Evolutionary conservation across 1,139 yeast species (phyloP), one percentile per base, ranked within the genome.

Genomic region (Candida glucosophila): DNA sequence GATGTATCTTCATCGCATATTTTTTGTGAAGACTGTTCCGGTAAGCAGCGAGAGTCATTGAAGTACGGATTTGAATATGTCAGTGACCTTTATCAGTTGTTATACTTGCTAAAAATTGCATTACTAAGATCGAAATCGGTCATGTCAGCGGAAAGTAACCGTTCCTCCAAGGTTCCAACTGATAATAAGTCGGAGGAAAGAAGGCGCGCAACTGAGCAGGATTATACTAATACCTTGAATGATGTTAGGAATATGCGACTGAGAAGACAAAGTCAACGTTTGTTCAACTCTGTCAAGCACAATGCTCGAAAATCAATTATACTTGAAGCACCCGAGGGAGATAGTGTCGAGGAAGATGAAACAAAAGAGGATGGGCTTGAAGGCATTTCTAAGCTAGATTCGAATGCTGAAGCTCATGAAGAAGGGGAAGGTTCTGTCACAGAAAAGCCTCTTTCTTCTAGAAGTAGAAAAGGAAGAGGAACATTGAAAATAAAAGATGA

Each of bases 191-290:
- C 14, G n/a, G 22, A 24, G 14, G 15, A 17, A 17, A 23, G 19
- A 12, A 17, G 22, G 14, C 15, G 20, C 3, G 20, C 17, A 19
- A 24, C 14, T 23, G 26, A 29, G 17, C 31, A 27, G 26, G 71
- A 70, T 15, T 82, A 78, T 46, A 68, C 79, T 29, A 68, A 77
- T 32, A 80, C 93, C 0, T 49, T 86, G 25, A 72, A 73, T 27
- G 95, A 86, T 47, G 81, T 86, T 14, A 79, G 90, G 20, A 61
- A 86, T 27, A 57, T 85, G 43, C 63, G 92, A 37, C 77, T 90
- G 0, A 71, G 77, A 28, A 68, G 94, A 44, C 82, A 81, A 41
- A 72, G 76, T 35, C 77, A 80, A 25, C 67, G 66, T 28, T 57
- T 79, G 8, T 67, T 78, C 0, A 72, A 67, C 29, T 67, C 78